Percentiles rank a stretch among this genome's conserved stretches.
Evolutionary conservation across 2,329 filamentous ascomycete genomes (phyloP).

Genomic region (Acrocalymma vagum): DNA sequence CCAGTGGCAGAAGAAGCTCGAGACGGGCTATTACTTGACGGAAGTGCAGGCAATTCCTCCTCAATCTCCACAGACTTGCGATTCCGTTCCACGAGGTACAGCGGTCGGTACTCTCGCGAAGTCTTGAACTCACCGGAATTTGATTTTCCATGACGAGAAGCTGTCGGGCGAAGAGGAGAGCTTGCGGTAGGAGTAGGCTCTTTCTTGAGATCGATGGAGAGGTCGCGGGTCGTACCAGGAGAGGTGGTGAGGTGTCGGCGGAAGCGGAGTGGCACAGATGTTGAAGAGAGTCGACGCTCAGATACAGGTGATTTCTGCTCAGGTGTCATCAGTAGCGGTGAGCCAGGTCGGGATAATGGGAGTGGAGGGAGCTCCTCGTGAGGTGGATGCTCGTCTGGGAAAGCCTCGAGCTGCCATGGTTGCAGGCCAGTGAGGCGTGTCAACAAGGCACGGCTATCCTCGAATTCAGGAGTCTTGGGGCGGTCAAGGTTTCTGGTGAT

Average conservation of each 20-base stretch:
- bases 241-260: constrained; percentile 57
- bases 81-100: constrained; percentile 80
- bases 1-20: constrained; percentile 44
- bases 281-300: constrained; percentile 48
- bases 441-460: constrained; percentile 43
- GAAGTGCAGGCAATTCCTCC: constrained; percentile 61
- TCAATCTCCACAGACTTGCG: constrained; percentile 41
- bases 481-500: constrained; percentile 30
- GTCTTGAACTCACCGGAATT: constrained; percentile 62
- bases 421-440: constrained; percentile 45
- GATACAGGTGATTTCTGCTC: no score
- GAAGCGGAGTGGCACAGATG: constrained; percentile 65
- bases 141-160: constrained; percentile 55
- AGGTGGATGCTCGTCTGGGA: constrained; percentile 46
- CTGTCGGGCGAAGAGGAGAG: constrained; percentile 50
- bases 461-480: constrained; percentile 40
- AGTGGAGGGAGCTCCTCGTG: constrained; percentile 42
- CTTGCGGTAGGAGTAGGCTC: constrained; percentile 46
- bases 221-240: constrained; percentile 52
- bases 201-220: constrained; percentile 44
- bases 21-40: constrained; percentile 53
- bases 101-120: constrained; percentile 76
- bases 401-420: constrained; percentile 44
- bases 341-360: constrained; percentile 40
- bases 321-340: constrained; percentile 26